Evolutionary conservation across 768 basidiomycete species (phyloP).

Genomic region (Trichaptum fuscoviolaceum): DNA sequence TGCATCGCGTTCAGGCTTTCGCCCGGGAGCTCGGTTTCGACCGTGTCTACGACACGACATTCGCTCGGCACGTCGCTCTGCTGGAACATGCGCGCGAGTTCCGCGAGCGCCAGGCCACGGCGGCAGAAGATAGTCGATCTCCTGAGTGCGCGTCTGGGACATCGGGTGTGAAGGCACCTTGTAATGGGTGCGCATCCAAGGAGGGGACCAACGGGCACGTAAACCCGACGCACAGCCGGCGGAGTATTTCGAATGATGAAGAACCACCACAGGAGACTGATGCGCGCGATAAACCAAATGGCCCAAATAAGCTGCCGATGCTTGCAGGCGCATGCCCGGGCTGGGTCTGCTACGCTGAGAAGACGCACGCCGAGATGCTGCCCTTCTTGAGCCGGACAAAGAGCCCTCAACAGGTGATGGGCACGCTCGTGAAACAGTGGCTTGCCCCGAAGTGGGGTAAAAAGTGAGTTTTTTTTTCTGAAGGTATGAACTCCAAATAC

Average conservation of each 20-base stretch:
- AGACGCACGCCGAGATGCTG: slow-evolving; percentile 90
- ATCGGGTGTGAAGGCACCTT: background rate
- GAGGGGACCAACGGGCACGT: slow-evolving; percentile 11
- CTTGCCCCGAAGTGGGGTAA: slow-evolving; percentile 62
- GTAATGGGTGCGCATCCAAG: slow-evolving; percentile 11
- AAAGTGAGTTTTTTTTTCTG: slow-evolving; percentile 43
- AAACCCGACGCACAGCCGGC: background rate
- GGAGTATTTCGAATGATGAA: background rate
- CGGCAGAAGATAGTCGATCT: slow-evolving; percentile 5
- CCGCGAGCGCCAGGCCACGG: slow-evolving; percentile 52
- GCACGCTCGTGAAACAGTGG: slow-evolving; percentile 88
- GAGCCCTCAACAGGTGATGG: slow-evolving; percentile 94
- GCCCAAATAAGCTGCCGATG: slow-evolving; percentile 61
- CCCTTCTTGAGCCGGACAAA: slow-evolving; percentile 86
- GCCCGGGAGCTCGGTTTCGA: slow-evolving; percentile 66
- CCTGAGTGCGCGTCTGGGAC: background rate
- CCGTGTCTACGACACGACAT: slow-evolving; percentile 92
- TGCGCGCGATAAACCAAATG: slow-evolving; percentile 1
- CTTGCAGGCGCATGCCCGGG: slow-evolving; percentile 95
- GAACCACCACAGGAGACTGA: background rate
- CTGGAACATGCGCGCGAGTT: slow-evolving; percentile 81
- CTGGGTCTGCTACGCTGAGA: slow-evolving; percentile 99
- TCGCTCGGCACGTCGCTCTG: slow-evolving; percentile 82
- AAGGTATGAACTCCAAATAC: no score
- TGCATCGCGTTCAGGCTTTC: slow-evolving; percentile 70